A percentile compares a stretch with the other conserved stretches of the same genome.
phyloP scores from a whole-genome alignment of 1,284 basidiomycete species.

The Amylostereum areolatum region DNA sequence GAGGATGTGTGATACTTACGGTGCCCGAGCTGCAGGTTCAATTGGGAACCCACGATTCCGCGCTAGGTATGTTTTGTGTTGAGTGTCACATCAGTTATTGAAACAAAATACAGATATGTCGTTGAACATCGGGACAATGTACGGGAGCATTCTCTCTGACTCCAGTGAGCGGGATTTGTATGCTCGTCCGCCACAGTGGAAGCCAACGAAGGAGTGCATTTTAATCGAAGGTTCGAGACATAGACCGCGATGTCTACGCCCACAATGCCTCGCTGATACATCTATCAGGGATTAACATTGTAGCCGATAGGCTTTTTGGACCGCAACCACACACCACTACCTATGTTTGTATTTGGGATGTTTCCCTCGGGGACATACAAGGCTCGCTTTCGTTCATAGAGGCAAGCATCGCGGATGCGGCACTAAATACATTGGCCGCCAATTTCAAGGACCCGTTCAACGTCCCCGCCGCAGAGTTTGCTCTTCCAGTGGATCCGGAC shows the following conservation, averaged over 20 bases:
- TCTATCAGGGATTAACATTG: slow-evolving; percentile 66
- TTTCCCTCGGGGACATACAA: slow-evolving; percentile 59
- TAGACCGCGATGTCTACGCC: neutral
- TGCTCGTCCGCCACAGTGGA: slow-evolving; percentile 18
- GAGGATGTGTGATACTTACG: slow-evolving; percentile 49
- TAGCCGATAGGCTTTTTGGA: slow-evolving; percentile 82
- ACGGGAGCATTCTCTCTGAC: slow-evolving; percentile 42
- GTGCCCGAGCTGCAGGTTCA: slow-evolving; percentile 70
- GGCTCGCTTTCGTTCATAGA: slow-evolving; percentile 54
- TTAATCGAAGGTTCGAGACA: slow-evolving; percentile 55
- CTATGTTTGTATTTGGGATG: slow-evolving; percentile 90
- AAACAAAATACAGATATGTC: slow-evolving; percentile 58
- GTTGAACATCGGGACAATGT: slow-evolving; percentile 61
- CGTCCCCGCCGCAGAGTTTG: slow-evolving; percentile 70
- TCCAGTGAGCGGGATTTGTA: slow-evolving; percentile 40
- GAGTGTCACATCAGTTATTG: slow-evolving; percentile 2
- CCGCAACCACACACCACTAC: slow-evolving; percentile 78
- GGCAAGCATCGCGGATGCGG: slow-evolving; percentile 44
- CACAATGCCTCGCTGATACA: slow-evolving; percentile 13
- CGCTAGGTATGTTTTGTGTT: slow-evolving; percentile 64
- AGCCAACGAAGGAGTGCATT: slow-evolving; percentile 33
- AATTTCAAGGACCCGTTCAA: slow-evolving; percentile 77
- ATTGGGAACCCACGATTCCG: slow-evolving; percentile 76
- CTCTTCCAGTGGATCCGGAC: slow-evolving; percentile 65
- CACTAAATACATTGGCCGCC: slow-evolving; percentile 52